Conservation (phyloP, 495 filamentous ascomycete species). For the Recurvomyces mirabilis region DNA sequence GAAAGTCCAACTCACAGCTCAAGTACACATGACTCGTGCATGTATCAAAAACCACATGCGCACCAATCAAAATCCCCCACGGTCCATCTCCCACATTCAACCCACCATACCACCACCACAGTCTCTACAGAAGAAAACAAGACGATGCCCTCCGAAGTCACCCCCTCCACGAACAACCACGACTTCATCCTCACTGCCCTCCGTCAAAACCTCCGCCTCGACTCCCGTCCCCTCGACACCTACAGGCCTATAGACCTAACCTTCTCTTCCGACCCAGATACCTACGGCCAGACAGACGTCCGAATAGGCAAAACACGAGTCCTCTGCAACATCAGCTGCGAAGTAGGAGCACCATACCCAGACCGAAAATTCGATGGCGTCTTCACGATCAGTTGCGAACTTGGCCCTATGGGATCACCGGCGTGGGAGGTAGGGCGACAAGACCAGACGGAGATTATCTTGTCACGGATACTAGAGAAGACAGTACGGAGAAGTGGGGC, state of each 20-base stretch:
- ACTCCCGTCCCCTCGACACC: slow-evolving; percentile 67
- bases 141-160: slow-evolving; percentile 79
- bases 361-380: slow-evolving; percentile 91
- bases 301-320: slow-evolving; percentile 84
- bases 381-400: slow-evolving; percentile 81
- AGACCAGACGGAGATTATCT: slow-evolving; percentile 51
- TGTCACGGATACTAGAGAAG: slow-evolving; percentile 82
- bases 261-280: slow-evolving; percentile 55
- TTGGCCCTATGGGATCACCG: slow-evolving; percentile 85
- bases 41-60: no score
- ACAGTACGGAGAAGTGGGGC: slow-evolving; percentile 83
- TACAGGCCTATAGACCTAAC: slow-evolving; percentile 64
- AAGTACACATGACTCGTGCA: no score
- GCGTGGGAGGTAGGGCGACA: slow-evolving; percentile 66
- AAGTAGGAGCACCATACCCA: slow-evolving; percentile 69
- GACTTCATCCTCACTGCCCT: slow-evolving; percentile 35
- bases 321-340: slow-evolving; percentile 72
- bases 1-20: background rate
- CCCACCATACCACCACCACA: background rate
- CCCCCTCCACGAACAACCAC: slow-evolving; percentile 34
- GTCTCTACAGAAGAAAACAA: background rate
- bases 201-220: slow-evolving; percentile 63
- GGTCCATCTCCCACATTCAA: no score
- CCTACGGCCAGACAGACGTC: slow-evolving; percentile 85
- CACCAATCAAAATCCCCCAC: no score